Evolutionary conservation across 768 basidiomycete genomes (phyloP).

Genomic region (Filobasidium wieringae): DNA sequence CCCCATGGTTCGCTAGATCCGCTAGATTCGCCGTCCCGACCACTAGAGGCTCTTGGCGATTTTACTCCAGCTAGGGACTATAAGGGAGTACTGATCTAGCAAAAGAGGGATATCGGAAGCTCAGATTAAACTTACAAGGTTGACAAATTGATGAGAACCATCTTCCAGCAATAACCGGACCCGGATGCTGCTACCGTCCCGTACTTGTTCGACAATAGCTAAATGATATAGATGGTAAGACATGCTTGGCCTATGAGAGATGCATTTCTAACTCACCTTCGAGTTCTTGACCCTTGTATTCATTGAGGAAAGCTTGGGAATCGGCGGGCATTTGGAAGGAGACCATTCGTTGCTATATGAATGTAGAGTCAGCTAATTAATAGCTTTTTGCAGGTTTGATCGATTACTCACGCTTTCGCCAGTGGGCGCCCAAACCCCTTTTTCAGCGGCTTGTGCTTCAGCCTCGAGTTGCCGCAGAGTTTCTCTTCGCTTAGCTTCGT

Average conservation of each 20-base stretch:
- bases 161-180: conserved; percentile 77
- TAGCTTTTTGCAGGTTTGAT: background rate
- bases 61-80: conserved; percentile 37
- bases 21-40: conserved; percentile 26
- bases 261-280: conserved; percentile 51
- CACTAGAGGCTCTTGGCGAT: conserved; percentile 30
- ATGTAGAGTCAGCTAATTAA: background rate
- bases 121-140: conserved; percentile 50
- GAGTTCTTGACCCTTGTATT: conserved; percentile 82
- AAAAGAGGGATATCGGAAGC: background rate
- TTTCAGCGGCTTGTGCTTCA: conserved; percentile 38
- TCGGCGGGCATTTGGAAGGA: conserved; percentile 81
- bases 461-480: conserved; percentile 42
- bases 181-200: conserved; percentile 82
- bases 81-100: background rate
- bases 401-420: conserved; percentile 31
- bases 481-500: conserved; percentile 67
- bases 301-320: conserved; percentile 71
- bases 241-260: background rate
- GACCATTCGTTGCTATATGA: conserved; percentile 53
- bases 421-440: conserved; percentile 63
- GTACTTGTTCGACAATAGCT: conserved; percentile 89
- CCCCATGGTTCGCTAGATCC: conserved; percentile 61
- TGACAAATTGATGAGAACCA: conserved; percentile 79
- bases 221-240: background rate